Evolutionary conservation across 1,284 basidiomycete genomes (phyloP).

Genomic region (Stygiomarasmius scandens): DNA sequence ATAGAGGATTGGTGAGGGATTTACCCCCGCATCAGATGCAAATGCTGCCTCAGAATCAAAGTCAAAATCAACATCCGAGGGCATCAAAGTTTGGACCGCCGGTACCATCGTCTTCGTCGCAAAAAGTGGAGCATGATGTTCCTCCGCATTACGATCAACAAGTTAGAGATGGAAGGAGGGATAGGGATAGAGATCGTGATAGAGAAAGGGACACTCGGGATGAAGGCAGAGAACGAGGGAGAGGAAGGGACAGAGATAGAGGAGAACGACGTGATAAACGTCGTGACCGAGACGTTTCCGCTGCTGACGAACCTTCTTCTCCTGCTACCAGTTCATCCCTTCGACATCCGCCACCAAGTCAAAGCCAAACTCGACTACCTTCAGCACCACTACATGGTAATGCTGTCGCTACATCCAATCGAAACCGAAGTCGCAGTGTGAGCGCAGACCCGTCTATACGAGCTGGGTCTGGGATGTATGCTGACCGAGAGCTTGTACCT

Average conservation of each 20-base stretch:
- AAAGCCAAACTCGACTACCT: too few species aligned
- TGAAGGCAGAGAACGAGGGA: not conserved
- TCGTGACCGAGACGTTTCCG: too few species aligned
- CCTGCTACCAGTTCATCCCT: not conserved
- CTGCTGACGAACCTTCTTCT: not conserved
- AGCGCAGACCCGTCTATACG: constrained; percentile 12
- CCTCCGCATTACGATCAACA: not conserved
- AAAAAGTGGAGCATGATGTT: not conserved
- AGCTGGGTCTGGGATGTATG: constrained; percentile 23
- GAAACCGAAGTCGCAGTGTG: constrained; percentile 8
- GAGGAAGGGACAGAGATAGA: not conserved
- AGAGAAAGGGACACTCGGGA: not conserved
- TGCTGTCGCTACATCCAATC: too few species aligned
- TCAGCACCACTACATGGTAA: too few species aligned
- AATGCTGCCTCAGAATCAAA: too few species aligned
- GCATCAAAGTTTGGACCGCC: constrained; percentile 1
- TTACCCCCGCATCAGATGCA: constrained; percentile 8
- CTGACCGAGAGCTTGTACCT: constrained; percentile 16
- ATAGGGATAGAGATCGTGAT: constrained; percentile 1
- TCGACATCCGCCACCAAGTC: not conserved
- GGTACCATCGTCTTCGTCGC: not conserved
- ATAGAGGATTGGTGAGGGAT: constrained; percentile 4
- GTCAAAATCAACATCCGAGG: not conserved
- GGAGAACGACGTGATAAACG: not conserved
- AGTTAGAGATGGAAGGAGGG: not conserved